Base-by-base conservation (phyloP, 768 basidiomycete genomes). In the Phylloporus sp. region DNA sequence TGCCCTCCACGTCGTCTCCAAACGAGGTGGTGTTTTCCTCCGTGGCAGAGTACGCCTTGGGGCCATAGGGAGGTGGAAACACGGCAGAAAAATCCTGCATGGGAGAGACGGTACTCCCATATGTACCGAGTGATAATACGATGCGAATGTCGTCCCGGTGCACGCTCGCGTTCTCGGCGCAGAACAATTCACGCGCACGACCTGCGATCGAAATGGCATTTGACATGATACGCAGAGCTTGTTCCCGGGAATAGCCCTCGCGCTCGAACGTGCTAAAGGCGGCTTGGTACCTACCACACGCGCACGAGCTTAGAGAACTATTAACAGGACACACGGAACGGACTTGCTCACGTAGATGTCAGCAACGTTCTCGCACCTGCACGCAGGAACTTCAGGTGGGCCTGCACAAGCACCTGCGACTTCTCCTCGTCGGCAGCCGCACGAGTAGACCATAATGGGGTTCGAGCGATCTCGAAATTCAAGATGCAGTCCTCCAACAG, bases 21-120 rank as follows among this genome's bases (percentile, higher is more conserved):
- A 79, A 82, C 5, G 71, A 66, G 27, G 76, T 81, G 36, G 46
- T 55, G 45, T 77, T 78, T 7, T 52, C 52, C 4, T 48, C 66
- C 11, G 57, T 59, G 21, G 56, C 55, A 0, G 64, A 64, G 49
- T 65, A 75, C 20, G 59, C 74, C 46, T 63, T 69, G 3, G 86
- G 86, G 1, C 86, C 86, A 56, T 76, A 88, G 0, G 86, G 85
- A 0, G 83, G 81, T 2, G 88, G 88, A 58, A 89, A 90, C 52
- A 77, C 69, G 7, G 86, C 89, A 48, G 75, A 72, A 57, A 83
- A 90, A 59, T 91, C 89, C 48, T 86, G 81, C 43, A 84, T 75
- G 0, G 81, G 79, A 7, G 63, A 60, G 14, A 87, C 68, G 5
- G 76, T 81, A 2, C 84, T 82, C 29, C 88, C 87, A 56, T 78